Evolutionary conservation across 2,329 filamentous ascomycete genomes (phyloP).

Genomic region (Epichloe bromicola): DNA sequence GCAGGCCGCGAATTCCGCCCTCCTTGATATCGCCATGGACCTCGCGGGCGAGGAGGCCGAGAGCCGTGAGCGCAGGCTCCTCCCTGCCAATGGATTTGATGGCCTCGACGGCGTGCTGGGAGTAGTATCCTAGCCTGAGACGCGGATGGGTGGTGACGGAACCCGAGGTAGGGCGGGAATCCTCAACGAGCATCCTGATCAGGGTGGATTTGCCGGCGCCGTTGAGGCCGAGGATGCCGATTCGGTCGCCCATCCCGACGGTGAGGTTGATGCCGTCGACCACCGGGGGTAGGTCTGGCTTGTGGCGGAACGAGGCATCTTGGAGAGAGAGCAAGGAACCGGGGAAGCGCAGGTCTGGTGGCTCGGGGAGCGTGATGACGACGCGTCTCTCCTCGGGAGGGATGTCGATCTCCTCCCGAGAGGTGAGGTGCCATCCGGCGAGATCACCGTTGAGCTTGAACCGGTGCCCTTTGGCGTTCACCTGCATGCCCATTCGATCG

Average conservation of each 20-base stretch:
- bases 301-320: conserved; percentile 53
- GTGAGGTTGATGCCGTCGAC: conserved; percentile 54
- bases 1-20: conserved; percentile 51
- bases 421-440: conserved; percentile 44
- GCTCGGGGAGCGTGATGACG: conserved; percentile 44
- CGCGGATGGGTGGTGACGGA: conserved; percentile 54
- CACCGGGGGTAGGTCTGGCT: conserved; percentile 22
- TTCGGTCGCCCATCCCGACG: conserved; percentile 58
- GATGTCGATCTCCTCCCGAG: conserved; percentile 58
- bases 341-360: conserved; percentile 60
- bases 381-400: conserved; percentile 48
- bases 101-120: conserved; percentile 63
- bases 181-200: conserved; percentile 54
- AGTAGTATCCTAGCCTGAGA: conserved; percentile 62
- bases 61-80: conserved; percentile 45
- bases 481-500: conserved; percentile 65
- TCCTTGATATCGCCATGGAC: conserved; percentile 43
- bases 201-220: conserved; percentile 74
- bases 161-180: conserved; percentile 45
- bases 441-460: conserved; percentile 75
- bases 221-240: conserved; percentile 68
- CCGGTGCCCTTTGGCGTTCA: conserved; percentile 54
- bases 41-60: conserved; percentile 47
- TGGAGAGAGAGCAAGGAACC: conserved; percentile 63
- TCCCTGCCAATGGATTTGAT: conserved; percentile 41